Conservation (phyloP, 2,329 filamentous ascomycete genomes). For the Botrytis medusae region DNA sequence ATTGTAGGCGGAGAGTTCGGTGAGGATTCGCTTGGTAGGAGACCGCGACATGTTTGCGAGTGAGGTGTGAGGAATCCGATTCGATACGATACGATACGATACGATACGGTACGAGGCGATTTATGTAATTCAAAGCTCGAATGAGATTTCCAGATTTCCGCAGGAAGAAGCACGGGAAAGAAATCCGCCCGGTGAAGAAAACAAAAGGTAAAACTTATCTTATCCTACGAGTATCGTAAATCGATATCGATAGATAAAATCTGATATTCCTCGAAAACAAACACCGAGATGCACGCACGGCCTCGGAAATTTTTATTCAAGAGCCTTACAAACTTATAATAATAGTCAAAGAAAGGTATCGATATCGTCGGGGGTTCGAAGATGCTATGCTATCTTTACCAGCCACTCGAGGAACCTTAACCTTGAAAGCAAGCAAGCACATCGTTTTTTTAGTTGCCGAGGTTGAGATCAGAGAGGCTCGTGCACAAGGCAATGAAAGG, state of each 20-base stretch:
- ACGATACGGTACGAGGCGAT: background rate
- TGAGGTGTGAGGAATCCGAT: conserved; percentile 1
- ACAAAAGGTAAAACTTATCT: background rate
- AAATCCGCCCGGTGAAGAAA: background rate
- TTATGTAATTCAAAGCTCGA: background rate
- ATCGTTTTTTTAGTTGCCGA: conserved; percentile 10
- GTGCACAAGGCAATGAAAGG: background rate
- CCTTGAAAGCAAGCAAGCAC: background rate
- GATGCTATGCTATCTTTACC: background rate
- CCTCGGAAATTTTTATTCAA: background rate
- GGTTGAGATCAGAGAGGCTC: background rate
- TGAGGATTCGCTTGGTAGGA: conserved; percentile 57
- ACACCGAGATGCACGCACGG: background rate
- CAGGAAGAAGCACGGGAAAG: background rate
- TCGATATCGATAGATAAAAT: background rate
- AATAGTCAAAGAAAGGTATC: background rate
- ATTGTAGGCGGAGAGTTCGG: conserved; percentile 51
- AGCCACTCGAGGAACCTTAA: background rate
- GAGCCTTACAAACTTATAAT: background rate
- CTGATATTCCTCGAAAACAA: background rate
- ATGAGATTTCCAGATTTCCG: background rate
- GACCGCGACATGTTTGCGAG: conserved; percentile 27
- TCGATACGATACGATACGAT: background rate
- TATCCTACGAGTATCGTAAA: too few relatives aligned
- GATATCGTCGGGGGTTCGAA: background rate